Conservation (phyloP, 2,329 filamentous ascomycete genomes). For the Scolecobasidium constrictum region DNA sequence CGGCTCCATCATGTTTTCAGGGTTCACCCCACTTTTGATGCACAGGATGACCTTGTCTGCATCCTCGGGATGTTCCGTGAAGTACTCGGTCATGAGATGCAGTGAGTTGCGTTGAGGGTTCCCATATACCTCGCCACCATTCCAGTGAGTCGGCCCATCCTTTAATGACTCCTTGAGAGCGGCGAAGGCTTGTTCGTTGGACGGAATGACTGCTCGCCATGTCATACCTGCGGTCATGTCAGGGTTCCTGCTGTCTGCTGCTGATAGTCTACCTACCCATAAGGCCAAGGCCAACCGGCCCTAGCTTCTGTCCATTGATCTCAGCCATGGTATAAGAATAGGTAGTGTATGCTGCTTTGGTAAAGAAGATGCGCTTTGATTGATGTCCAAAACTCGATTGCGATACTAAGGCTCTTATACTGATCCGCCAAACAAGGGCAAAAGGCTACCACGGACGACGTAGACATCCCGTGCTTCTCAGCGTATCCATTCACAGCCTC, state of each 20-base stretch:
- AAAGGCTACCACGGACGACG: no score
- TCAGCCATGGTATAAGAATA: no score
- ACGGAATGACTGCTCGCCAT: conserved; percentile 29
- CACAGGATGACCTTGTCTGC: conserved; percentile 38
- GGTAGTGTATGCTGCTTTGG: no score
- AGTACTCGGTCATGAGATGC: conserved; percentile 39
- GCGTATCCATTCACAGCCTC: no score
- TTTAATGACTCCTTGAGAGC: conserved; percentile 33
- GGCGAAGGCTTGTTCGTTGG: conserved; percentile 27
- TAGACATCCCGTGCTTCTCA: no score
- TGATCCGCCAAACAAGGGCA: no score
- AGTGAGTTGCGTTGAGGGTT: conserved; percentile 34
- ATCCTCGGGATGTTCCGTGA: conserved; percentile 39
- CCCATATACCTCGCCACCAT: conserved; percentile 40
- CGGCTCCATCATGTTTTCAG: conserved; percentile 21
- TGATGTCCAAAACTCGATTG: no score
- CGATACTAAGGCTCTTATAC: no score
- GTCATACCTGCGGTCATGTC: conserved; percentile 26
- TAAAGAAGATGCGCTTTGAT: no score
- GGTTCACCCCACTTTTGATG: conserved; percentile 37
- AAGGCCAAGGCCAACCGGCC: conserved; percentile 34
- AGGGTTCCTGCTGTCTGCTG: conserved; percentile 2
- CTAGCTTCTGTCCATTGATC: conserved; percentile 28
- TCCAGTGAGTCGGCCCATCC: conserved; percentile 35
- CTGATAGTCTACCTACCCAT: no score